A percentile compares a stretch with the other conserved stretches of the same genome.
Conservation (phyloP, 768 basidiomycete species). For the Mrakia hoshinonis region DNA sequence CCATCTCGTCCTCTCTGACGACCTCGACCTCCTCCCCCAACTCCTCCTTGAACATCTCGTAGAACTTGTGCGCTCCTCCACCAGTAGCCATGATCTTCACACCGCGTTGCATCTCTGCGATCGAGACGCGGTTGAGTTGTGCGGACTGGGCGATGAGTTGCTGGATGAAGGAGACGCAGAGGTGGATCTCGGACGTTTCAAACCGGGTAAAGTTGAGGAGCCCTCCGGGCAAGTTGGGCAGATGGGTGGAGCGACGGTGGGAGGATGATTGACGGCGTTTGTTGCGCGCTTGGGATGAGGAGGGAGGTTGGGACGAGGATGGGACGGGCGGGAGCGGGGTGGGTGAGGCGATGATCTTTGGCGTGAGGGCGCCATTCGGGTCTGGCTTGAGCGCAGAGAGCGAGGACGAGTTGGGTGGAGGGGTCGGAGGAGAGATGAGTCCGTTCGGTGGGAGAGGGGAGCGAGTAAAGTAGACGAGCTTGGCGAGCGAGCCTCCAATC, state of each 20-base stretch:
- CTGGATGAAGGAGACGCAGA: slow-evolving; percentile 77
- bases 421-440: slow-evolving; percentile 26
- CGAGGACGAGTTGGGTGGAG: slow-evolving; percentile 29
- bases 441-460: slow-evolving; percentile 47
- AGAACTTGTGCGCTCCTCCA: slow-evolving; percentile 91
- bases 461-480: slow-evolving; percentile 96
- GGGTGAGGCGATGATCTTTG: slow-evolving; percentile 55
- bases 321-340: neutral
- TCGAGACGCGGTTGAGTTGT: slow-evolving; percentile 69
- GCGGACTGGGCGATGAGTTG: slow-evolving; percentile 80
- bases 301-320: neutral
- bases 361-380: slow-evolving; percentile 69
- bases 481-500: slow-evolving; percentile 95
- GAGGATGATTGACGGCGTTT: slow-evolving; percentile 42
- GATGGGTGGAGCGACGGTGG: slow-evolving; percentile 59
- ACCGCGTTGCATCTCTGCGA: slow-evolving; percentile 79
- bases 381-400: slow-evolving; percentile 40
- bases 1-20: slow-evolving; percentile 90
- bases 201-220: slow-evolving; percentile 96
- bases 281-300: neutral
- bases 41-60: slow-evolving; percentile 64
- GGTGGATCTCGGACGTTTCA: slow-evolving; percentile 79
- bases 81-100: slow-evolving; percentile 98
- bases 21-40: slow-evolving; percentile 54
- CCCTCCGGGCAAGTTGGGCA: slow-evolving; percentile 84